Conservation (phyloP, 768 basidiomycete species). For the Melanogaster broomeanus region DNA sequence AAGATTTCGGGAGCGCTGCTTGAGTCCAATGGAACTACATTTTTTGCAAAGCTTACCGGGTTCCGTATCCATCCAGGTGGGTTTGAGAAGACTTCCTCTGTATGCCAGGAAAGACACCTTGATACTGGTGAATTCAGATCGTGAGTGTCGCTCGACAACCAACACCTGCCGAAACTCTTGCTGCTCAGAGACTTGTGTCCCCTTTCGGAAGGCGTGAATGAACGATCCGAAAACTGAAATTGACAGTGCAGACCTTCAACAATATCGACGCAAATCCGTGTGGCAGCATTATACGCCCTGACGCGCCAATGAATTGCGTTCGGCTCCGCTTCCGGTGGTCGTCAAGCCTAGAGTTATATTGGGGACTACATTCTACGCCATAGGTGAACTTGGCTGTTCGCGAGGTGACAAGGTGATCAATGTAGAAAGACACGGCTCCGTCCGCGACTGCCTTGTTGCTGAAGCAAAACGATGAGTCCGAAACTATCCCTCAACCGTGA, state of each 20-base stretch:
- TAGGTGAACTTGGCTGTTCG: conserved; percentile 45
- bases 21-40: too few species aligned
- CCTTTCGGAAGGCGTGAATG: background rate
- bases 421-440: conserved; percentile 40
- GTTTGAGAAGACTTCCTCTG: conserved; percentile 10
- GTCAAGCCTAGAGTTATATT: conserved; percentile 27
- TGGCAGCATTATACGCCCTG: conserved; percentile 33
- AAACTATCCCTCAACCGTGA: background rate
- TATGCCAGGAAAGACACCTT: conserved; percentile 13
- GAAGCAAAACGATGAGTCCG: background rate
- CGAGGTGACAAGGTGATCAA: conserved; percentile 48
- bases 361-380: conserved; percentile 30
- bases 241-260: conserved; percentile 17
- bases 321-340: conserved; percentile 39
- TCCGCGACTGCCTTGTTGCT: conserved; percentile 54
- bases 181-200: conserved; percentile 18
- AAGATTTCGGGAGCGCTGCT: background rate
- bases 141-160: background rate
- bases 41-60: background rate
- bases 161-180: conserved; percentile 20
- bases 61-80: conserved; percentile 14
- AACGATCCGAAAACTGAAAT: background rate
- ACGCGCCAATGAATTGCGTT: conserved; percentile 17
- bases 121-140: background rate
- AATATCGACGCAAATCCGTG: conserved; percentile 41